Base-by-base conservation (phyloP, 805 yeast genomes). In the Kuraishia cidri region DNA sequence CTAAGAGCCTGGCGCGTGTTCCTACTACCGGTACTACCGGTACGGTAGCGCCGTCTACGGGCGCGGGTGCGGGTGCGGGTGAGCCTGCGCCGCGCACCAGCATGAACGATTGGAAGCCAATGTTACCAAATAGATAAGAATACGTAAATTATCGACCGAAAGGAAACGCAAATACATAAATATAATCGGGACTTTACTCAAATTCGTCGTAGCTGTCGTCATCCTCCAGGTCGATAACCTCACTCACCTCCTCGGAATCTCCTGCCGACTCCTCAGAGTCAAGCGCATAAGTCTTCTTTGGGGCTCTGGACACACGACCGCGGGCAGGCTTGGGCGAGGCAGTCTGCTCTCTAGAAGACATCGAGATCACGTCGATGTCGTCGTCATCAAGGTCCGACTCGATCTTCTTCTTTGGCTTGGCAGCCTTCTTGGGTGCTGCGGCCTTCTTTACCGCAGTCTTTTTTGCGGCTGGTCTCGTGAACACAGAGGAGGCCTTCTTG, bases 1-100 rank as follows among this genome's bases (percentile, higher is more conserved):
- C 60, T 3, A 46, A 47, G 24, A 24, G 41, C 5, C 34, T 56
- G 30, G 39, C 44, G 10, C 13, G 42, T n/a, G 40, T 43, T 29
- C 17, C 27, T 8, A 24, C 17, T 22, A 19, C 33, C 4, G 26
- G 15, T 11, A 17, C 14, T 6, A n/a, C n/a, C n/a, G n/a, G n/a
- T n/a, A n/a, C n/a, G n/a, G n/a, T n/a, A n/a, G 23, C 23, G 23
- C 7, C 10, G 9, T 20, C 23, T 7, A 10, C 23, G 10, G 23
- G 23, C 7, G 23, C 7, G 23, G 10, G 10, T 7, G 9, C 9
- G 9, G 23, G 10, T 10, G 10, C 9, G 7, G 23, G 9, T 7
- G 10, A 7, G 9, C 23, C 23, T 7, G 9, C 23, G 23, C 23
- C 23, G 23, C 10, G 10, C 23, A 27, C n/a, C 22, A 31, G 25